Evolutionary conservation across 2,329 filamentous ascomycete genomes (phyloP).

Genomic region (Teratosphaeriaceae sp.): DNA sequence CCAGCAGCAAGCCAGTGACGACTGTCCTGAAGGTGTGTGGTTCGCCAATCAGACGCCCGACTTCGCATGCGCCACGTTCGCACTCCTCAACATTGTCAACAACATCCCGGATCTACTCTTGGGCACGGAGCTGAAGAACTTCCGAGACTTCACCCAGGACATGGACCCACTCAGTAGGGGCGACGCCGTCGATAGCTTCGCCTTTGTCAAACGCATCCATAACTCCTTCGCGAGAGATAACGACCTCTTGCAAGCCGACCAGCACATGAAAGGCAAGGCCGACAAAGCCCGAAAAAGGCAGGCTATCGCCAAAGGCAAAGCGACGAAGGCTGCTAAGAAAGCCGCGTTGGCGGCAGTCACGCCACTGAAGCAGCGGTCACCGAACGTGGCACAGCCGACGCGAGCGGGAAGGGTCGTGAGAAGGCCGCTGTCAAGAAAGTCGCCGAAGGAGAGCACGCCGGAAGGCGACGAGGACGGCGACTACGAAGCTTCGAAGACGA

Average conservation of each 20-base stretch:
- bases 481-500: background rate
- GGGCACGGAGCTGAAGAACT: slow-evolving; percentile 61
- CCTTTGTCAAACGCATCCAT: slow-evolving; percentile 72
- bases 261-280: slow-evolving; percentile 53
- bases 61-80: slow-evolving; percentile 88
- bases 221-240: slow-evolving; percentile 81
- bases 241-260: slow-evolving; percentile 67
- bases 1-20: slow-evolving; percentile 42
- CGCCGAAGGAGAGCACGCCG: background rate
- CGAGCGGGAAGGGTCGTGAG: slow-evolving; percentile 4
- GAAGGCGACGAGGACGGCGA: slow-evolving; percentile 5
- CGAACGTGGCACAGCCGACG: slow-evolving; percentile 2
- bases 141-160: slow-evolving; percentile 64
- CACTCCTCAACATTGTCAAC: slow-evolving; percentile 88
- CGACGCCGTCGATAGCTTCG: slow-evolving; percentile 64
- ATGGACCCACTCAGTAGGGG: slow-evolving; percentile 70
- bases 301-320: slow-evolving; percentile 21
- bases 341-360: slow-evolving; percentile 10
- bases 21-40: slow-evolving; percentile 66
- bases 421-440: slow-evolving; percentile 5
- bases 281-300: slow-evolving; percentile 30
- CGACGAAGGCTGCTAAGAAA: slow-evolving; percentile 23
- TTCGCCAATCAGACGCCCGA: slow-evolving; percentile 87
- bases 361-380: slow-evolving; percentile 4
- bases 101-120: slow-evolving; percentile 64